Conservation (phyloP, 495 filamentous ascomycete genomes). For the Sordaria brevicollis region DNA sequence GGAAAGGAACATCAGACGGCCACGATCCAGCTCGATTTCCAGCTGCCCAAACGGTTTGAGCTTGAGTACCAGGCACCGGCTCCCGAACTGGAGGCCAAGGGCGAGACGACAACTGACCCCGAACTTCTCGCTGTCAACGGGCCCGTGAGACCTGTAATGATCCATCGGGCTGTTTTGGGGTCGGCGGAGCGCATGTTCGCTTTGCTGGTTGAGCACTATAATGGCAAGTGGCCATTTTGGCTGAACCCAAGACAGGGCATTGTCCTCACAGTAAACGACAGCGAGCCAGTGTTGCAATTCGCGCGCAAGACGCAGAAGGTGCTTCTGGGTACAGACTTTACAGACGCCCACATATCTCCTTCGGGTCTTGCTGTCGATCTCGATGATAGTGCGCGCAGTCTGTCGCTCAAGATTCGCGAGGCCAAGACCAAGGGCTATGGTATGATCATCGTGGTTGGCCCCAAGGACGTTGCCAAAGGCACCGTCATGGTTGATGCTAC, state of each 20-base stretch:
- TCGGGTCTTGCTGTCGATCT: slow-evolving; percentile 59
- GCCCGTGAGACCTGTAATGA: slow-evolving; percentile 63
- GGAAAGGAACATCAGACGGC: slow-evolving; percentile 89
- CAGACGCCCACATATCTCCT: slow-evolving; percentile 25
- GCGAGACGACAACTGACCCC: slow-evolving; percentile 34
- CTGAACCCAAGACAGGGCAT: slow-evolving; percentile 73
- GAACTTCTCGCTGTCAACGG: slow-evolving; percentile 36
- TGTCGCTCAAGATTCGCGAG: slow-evolving; percentile 59
- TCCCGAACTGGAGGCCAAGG: slow-evolving; percentile 52
- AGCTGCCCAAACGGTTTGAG: slow-evolving; percentile 74
- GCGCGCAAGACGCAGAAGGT: slow-evolving; percentile 39
- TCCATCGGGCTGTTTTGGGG: slow-evolving; percentile 82
- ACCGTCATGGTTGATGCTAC: slow-evolving; percentile 25
- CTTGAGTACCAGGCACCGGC: slow-evolving; percentile 71
- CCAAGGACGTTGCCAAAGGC: slow-evolving; percentile 33
- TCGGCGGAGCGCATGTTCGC: slow-evolving; percentile 83
- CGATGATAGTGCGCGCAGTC: slow-evolving; percentile 50
- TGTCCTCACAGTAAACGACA: slow-evolving; percentile 65
- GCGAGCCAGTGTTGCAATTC: slow-evolving; percentile 44
- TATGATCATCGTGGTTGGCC: slow-evolving; percentile 63
- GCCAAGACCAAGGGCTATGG: slow-evolving; percentile 68
- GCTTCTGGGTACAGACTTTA: slow-evolving; percentile 32
- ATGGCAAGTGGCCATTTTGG: slow-evolving; percentile 85
- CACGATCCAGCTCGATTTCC: slow-evolving; percentile 90
- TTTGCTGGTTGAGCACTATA: slow-evolving; percentile 74